Evolutionary conservation across 768 basidiomycete genomes (phyloP).

Genomic region (Hortiboletus campestris): DNA sequence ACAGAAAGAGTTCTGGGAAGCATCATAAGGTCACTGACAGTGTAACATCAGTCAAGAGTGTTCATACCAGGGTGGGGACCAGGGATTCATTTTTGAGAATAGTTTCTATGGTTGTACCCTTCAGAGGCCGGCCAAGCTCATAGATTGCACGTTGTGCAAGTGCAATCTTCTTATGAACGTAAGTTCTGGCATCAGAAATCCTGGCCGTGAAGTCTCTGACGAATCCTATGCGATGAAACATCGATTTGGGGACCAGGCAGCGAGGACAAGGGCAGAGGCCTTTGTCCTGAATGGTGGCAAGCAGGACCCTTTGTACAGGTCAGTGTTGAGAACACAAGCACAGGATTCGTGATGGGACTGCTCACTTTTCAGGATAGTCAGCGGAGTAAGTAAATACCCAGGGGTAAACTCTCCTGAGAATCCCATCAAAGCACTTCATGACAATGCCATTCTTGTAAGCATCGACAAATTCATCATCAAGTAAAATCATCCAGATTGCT

Average conservation of each 20-base stretch:
- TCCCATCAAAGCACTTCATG: not conserved
- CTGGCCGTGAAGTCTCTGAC: not conserved
- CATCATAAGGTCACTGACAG: not conserved
- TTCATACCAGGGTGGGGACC: not conserved
- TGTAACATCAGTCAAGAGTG: not conserved
- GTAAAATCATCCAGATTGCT: not conserved
- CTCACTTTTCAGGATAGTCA: slow-evolving; percentile 5
- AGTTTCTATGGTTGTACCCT: not conserved
- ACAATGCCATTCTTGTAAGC: slow-evolving; percentile 1
- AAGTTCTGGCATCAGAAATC: not conserved
- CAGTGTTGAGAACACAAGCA: not conserved
- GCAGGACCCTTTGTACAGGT: not conserved
- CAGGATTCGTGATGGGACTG: not conserved
- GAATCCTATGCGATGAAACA: not conserved
- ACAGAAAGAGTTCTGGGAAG: not conserved
- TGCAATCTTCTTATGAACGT: not conserved
- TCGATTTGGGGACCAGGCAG: not conserved
- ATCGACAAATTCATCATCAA: not conserved
- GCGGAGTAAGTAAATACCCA: slow-evolving; percentile 4
- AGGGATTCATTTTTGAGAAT: not conserved
- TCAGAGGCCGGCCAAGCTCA: not conserved
- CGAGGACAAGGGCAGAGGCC: not conserved
- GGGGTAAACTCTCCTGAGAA: not conserved
- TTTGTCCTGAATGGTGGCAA: not conserved
- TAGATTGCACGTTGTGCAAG: not conserved